A percentile compares a stretch with the other conserved stretches of the same genome.
phyloP scores from a whole-genome alignment of 768 basidiomycete genomes.

The Lyophyllum shimeji region DNA sequence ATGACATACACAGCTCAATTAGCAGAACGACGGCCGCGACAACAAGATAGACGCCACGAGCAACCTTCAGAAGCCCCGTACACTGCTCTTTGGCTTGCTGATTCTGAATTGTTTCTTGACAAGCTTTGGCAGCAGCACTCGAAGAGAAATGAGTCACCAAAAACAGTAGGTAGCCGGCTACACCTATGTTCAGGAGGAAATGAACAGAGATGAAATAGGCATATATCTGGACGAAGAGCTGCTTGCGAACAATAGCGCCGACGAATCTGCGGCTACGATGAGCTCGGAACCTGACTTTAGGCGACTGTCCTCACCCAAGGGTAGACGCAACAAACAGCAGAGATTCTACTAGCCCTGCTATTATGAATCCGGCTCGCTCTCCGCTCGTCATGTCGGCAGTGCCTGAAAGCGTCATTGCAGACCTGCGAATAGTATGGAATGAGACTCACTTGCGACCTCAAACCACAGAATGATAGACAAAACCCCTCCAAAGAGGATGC shows the following conservation, averaged over 20 bases:
- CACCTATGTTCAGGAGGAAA: constrained; percentile 52
- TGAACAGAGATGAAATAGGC: constrained; percentile 57
- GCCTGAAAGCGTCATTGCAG: constrained; percentile 22
- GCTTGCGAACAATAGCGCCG: constrained; percentile 63
- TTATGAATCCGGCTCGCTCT: constrained; percentile 42
- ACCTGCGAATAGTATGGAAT: background rate
- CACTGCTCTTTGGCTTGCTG: constrained; percentile 45
- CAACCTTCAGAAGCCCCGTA: constrained; percentile 36
- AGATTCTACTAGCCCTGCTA: constrained; percentile 53
- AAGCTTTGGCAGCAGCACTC: constrained; percentile 41
- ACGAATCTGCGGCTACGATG: constrained; percentile 43
- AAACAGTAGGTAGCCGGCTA: constrained; percentile 52
- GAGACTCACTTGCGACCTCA: constrained; percentile 53
- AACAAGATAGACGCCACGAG: constrained; percentile 45
- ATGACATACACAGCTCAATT: constrained; percentile 55
- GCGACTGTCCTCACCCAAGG: constrained; percentile 45
- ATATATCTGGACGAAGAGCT: constrained; percentile 56
- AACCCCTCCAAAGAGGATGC: constrained; percentile 52
- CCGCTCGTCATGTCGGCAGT: constrained; percentile 32
- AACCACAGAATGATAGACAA: constrained; percentile 61
- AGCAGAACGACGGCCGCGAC: constrained; percentile 45
- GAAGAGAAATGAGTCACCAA: constrained; percentile 45
- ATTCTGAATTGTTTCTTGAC: constrained; percentile 43
- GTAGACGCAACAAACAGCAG: constrained; percentile 52
- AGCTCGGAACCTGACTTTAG: background rate